These are phyloP conservation scores for Rhamnella rubrinervis DNA, from an alignment of 331 rosid species.

Conservation along the genomic window DNA sequence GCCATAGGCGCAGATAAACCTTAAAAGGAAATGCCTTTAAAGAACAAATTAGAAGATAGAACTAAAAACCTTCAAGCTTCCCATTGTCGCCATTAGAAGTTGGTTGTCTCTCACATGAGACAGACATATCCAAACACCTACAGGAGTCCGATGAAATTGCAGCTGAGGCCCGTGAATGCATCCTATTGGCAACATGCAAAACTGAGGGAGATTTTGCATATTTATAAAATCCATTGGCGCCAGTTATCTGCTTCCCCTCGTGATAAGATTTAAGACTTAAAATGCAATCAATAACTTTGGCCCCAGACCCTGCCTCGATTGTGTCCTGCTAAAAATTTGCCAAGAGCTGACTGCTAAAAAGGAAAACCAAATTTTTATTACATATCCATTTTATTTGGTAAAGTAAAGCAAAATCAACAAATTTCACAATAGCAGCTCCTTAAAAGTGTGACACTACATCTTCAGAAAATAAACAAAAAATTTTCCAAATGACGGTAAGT, in stretches of 20 bases:
- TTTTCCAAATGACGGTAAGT: constrained; percentile 3
- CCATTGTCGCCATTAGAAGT: constrained; percentile 31
- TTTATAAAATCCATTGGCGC: constrained; percentile 48
- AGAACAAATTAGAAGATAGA: constrained; percentile 10
- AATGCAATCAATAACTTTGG: constrained; percentile 81
- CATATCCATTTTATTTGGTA: no score
- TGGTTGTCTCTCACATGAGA: constrained; percentile 37
- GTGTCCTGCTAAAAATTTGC: constrained; percentile 74
- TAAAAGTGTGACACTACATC: no score
- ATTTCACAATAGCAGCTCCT: no score
- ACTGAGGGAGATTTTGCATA: constrained; percentile 62
- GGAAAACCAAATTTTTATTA: not conserved
- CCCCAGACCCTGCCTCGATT: constrained; percentile 63
- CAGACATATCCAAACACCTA: constrained; percentile 67
- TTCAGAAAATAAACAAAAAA: no score
- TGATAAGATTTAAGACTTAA: constrained; percentile 68
- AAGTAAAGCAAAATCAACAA: no score
- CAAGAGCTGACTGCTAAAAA: not conserved
- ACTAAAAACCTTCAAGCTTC: constrained; percentile 59
- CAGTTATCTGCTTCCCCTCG: constrained; percentile 55
- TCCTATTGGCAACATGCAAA: constrained; percentile 48
- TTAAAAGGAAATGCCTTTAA: not conserved
- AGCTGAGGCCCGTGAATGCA: constrained; percentile 50
- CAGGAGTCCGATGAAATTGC: constrained; percentile 58
- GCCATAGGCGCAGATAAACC: not conserved